These are phyloP conservation scores for Myxozyma geophila DNA, from an alignment of 805 yeast species.

Conservation along the genomic window DNA sequence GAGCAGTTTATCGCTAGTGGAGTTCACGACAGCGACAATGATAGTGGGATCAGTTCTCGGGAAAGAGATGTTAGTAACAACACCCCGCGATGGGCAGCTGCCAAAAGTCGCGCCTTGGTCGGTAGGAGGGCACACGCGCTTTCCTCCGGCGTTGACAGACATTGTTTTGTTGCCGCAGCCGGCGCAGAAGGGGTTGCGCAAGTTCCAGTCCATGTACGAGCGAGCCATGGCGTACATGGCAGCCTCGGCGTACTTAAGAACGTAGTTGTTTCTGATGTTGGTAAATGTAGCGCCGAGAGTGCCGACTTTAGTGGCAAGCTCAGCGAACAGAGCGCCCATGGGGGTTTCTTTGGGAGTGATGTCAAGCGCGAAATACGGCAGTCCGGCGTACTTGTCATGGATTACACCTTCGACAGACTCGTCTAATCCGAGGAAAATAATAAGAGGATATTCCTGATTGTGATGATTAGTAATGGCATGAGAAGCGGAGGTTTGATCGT, in stretches of 20 bases:
- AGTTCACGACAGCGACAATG: slow-evolving; percentile 75
- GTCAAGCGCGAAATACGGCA: slow-evolving; percentile 50
- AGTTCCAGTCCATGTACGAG: slow-evolving; percentile 84
- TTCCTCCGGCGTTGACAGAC: slow-evolving; percentile 51
- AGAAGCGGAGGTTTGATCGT: background rate
- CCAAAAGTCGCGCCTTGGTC: slow-evolving; percentile 38
- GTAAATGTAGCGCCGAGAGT: slow-evolving; percentile 27
- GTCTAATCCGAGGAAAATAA: slow-evolving; percentile 58
- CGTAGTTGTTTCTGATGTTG: slow-evolving; percentile 19
- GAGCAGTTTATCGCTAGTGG: slow-evolving; percentile 63
- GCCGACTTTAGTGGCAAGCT: slow-evolving; percentile 16
- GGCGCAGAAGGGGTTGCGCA: slow-evolving; percentile 61
- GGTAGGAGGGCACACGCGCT: slow-evolving; percentile 47
- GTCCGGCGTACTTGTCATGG: slow-evolving; percentile 43
- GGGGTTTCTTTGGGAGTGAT: slow-evolving; percentile 31
- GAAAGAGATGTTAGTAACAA: slow-evolving; percentile 77
- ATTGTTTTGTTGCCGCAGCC: slow-evolving; percentile 69
- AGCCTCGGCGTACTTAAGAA: slow-evolving; percentile 52
- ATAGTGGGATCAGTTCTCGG: slow-evolving; percentile 93
- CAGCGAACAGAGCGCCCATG: slow-evolving; percentile 8
- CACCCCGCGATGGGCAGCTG: slow-evolving; percentile 47
- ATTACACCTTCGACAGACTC: slow-evolving; percentile 38
- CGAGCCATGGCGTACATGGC: slow-evolving; percentile 78
- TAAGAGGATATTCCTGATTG: slow-evolving; percentile 28
- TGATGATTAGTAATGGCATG: background rate